Evolutionary conservation across 192 early-diverging fungal genomes (phyloP).

Genomic region (Dissophora ornata): DNA sequence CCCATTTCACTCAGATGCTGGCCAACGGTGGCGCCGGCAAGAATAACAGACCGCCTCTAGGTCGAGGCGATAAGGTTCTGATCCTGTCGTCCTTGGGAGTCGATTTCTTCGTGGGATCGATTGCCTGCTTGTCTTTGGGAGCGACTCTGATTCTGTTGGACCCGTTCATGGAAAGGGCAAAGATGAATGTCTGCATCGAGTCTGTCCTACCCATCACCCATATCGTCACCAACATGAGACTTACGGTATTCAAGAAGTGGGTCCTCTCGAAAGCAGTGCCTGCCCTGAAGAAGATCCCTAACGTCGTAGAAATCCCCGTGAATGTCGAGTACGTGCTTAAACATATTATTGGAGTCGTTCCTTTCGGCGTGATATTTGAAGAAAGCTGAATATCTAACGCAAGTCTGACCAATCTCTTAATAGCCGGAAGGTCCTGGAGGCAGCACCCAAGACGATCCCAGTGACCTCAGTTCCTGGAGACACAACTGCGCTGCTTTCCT

Average conservation of each 20-base stretch:
- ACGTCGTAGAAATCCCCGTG: constrained; percentile 45
- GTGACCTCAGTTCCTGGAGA: constrained; percentile 36
- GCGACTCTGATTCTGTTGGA: constrained; percentile 47
- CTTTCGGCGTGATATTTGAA: not conserved
- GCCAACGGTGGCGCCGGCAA: constrained; percentile 17
- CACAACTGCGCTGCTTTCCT: constrained; percentile 44
- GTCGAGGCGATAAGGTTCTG: constrained; percentile 43
- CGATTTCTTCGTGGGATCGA: constrained; percentile 52
- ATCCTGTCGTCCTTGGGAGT: constrained; percentile 48
- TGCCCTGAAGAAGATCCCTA: constrained; percentile 46
- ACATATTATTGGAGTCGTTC: not conserved
- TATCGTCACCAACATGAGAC: constrained; percentile 53
- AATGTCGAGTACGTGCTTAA: constrained; percentile 41
- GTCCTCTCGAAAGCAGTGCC: constrained; percentile 45
- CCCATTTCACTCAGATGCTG: constrained; percentile 43
- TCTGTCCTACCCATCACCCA: constrained; percentile 48
- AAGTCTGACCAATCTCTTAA: not conserved
- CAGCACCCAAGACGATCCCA: constrained; percentile 31
- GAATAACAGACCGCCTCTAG: constrained; percentile 16
- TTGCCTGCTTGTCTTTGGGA: constrained; percentile 39
- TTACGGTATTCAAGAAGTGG: constrained; percentile 53
- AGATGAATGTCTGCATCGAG: constrained; percentile 54
- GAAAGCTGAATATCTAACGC: not conserved
- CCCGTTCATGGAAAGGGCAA: constrained; percentile 53
- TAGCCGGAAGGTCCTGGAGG: constrained; percentile 30